Evolutionary conservation across 73 alveolate genomes (phyloP), one percentile per base, ranked within the genome.

Genomic region (Uronychia binucleata): DNA sequence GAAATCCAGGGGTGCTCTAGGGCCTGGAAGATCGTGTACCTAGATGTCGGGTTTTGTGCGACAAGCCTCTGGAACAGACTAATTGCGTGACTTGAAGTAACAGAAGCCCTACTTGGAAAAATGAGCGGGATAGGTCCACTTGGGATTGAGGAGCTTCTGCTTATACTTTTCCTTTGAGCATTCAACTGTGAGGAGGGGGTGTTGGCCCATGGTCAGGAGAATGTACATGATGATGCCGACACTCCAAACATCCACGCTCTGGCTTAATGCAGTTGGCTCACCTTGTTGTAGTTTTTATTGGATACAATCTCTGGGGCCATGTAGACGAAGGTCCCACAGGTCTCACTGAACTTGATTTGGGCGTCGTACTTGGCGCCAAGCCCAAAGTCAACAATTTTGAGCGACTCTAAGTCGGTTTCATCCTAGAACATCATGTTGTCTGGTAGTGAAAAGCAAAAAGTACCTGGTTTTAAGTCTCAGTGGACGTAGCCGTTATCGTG

Each of bases 241-340:
- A 26, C 95, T 74, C 96, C 95, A 93, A 30, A 93, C 78, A 83
- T 93, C 97, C 28, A 93, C 93, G 75, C 91, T 83, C 79, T 86
- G 67, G 19, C 5, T 19, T 11, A 5, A 11, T 46, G 19, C 5
- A 46, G 19, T 46, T 19, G 93, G 87, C 67, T 46, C 19, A 46
- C 67, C 67, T 46, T 46, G 67, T 46, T 46, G 83, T 93, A 93
- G 27, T 81, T 87, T 86, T 93, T 80, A 75, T 93, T 90, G 78
- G 81, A 58, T 28, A 92, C 93, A 8, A 88, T 91, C 79, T 93
- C 97, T 0, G 97, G 97, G 0, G 97, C 97, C 97, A 93, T 93
- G 83, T 80, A 93, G n/a, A 90, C 78, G 32, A 90, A 77, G 0
- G 97, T 93, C 0, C 97, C 97, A 59, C 95, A 86, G n/a, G 67